A percentile compares a stretch with the other conserved stretches of the same genome.
These are phyloP conservation scores for Ganoderma boninense DNA, from an alignment of 1,284 basidiomycete species.

Conservation along the genomic window DNA sequence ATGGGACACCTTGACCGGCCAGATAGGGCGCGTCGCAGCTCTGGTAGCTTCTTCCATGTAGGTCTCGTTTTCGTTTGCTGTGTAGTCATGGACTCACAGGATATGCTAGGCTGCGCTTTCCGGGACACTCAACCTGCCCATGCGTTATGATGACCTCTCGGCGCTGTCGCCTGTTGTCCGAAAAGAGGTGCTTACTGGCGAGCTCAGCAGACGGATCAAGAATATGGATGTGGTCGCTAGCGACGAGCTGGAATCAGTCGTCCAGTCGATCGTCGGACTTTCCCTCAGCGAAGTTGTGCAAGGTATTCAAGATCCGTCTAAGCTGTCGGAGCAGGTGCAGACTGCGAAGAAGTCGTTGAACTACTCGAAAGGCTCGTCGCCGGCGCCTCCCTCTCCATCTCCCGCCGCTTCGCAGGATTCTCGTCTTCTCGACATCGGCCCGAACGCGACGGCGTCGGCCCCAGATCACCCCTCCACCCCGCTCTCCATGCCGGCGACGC, in stretches of 20 bases:
- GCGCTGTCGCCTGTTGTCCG: conserved; percentile 84
- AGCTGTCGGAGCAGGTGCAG: conserved; percentile 70
- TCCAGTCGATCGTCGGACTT: conserved; percentile 72
- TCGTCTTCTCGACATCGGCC: conserved; percentile 63
- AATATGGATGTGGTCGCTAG: conserved; percentile 57
- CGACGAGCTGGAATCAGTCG: conserved; percentile 68
- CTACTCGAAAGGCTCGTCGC: conserved; percentile 48
- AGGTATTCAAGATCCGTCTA: conserved; percentile 73
- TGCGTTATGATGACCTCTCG: conserved; percentile 84
- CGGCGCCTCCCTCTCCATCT: conserved; percentile 52
- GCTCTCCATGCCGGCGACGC: conserved; percentile 73
- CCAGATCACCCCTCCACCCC: conserved; percentile 87
- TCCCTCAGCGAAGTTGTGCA: conserved; percentile 80
- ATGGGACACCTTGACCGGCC: conserved; percentile 59
- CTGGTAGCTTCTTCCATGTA: conserved; percentile 85
- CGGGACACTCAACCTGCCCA: conserved; percentile 79
- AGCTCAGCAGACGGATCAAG: conserved; percentile 79
- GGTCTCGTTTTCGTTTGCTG: conserved; percentile 29
- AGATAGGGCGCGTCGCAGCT: conserved; percentile 76
- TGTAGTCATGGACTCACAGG: conserved; percentile 7
- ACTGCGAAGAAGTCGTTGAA: conserved; percentile 52
- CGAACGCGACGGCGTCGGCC: conserved; percentile 78
- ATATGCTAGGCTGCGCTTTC: conserved; percentile 71
- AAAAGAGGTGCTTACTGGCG: conserved; percentile 84
- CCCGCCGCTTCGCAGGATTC: conserved; percentile 69